These are phyloP conservation scores for Russula foetens DNA, from an alignment of 768 basidiomycete genomes.

Conservation along the genomic window DNA sequence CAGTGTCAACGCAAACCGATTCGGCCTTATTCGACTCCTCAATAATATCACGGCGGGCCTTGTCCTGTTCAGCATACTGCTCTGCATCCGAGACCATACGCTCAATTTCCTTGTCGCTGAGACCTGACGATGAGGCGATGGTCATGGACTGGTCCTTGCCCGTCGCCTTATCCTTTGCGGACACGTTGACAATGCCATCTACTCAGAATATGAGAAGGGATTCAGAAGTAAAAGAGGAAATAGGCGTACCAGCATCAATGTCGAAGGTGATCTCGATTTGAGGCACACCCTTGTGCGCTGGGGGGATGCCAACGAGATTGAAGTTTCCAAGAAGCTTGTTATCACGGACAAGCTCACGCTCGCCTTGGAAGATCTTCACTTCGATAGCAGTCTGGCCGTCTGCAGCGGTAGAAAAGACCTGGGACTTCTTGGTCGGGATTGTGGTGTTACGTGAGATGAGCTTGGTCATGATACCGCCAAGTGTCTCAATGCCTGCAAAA, in stretches of 20 bases:
- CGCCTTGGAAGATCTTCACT: constrained; percentile 99
- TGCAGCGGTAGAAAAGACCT: constrained; percentile 97
- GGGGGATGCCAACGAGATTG: constrained; percentile 96
- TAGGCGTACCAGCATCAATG: constrained; percentile 78
- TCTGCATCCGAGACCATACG: constrained; percentile 93
- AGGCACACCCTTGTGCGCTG: constrained; percentile 66
- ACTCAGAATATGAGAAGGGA: constrained; percentile 10
- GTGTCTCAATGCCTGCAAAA: too few species aligned
- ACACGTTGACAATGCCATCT: constrained; percentile 97
- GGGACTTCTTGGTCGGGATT: constrained; percentile 99
- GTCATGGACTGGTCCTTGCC: constrained; percentile 93
- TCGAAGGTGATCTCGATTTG: constrained; percentile 89
- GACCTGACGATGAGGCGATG: constrained; percentile 94
- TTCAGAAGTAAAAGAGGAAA: background rate
- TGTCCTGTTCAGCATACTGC: constrained; percentile 88
- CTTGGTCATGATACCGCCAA: constrained; percentile 99
- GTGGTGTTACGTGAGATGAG: constrained; percentile 98
- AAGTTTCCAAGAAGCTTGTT: constrained; percentile 99
- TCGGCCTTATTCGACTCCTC: constrained; percentile 97
- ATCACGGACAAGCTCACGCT: constrained; percentile 96
- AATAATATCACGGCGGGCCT: constrained; percentile 77
- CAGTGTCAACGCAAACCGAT: constrained; percentile 88
- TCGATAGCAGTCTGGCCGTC: constrained; percentile 99
- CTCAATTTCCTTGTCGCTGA: constrained; percentile 58
- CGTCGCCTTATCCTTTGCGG: constrained; percentile 91